Evolutionary conservation across 2,329 filamentous ascomycete genomes (phyloP).

Genomic region (Neopestalotiopsis sp.): DNA sequence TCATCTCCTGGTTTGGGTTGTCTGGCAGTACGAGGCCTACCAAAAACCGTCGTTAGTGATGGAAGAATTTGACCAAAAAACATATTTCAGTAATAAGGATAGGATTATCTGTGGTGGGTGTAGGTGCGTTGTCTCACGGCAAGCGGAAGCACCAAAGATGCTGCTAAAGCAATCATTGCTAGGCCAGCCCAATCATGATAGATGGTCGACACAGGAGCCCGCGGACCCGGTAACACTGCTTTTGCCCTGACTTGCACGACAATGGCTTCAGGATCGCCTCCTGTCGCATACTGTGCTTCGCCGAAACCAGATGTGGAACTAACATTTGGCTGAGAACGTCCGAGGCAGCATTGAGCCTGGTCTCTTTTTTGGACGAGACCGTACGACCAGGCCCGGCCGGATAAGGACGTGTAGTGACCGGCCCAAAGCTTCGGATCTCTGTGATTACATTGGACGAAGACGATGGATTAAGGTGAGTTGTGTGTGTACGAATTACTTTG

Average conservation of each 20-base stretch:
- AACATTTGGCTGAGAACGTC: constrained; percentile 10
- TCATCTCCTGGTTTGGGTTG: too few species aligned
- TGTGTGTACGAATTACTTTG: neutral
- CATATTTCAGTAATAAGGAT: neutral
- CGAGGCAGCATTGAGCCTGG: neutral
- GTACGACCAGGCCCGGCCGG: constrained; percentile 6
- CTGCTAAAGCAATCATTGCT: constrained; percentile 21
- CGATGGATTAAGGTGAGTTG: neutral
- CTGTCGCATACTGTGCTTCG: constrained; percentile 15
- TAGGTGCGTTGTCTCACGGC: constrained; percentile 20
- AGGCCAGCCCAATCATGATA: constrained; percentile 17
- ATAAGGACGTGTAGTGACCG: constrained; percentile 1
- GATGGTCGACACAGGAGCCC: constrained; percentile 7
- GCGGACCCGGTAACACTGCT: constrained; percentile 19
- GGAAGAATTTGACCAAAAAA: too few species aligned
- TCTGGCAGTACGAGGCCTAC: too few species aligned
- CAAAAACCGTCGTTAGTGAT: neutral
- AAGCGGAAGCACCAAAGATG: constrained; percentile 21
- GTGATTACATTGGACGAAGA: neutral
- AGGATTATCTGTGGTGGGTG: constrained; percentile 10
- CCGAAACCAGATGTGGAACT: neutral
- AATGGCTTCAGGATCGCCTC: neutral
- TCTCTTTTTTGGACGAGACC: neutral
- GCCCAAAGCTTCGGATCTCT: neutral
- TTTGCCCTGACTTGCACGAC: constrained; percentile 6